These are phyloP conservation scores for Athelia psychrophila DNA, from an alignment of 1,284 basidiomycete genomes.

Conservation along the genomic window DNA sequence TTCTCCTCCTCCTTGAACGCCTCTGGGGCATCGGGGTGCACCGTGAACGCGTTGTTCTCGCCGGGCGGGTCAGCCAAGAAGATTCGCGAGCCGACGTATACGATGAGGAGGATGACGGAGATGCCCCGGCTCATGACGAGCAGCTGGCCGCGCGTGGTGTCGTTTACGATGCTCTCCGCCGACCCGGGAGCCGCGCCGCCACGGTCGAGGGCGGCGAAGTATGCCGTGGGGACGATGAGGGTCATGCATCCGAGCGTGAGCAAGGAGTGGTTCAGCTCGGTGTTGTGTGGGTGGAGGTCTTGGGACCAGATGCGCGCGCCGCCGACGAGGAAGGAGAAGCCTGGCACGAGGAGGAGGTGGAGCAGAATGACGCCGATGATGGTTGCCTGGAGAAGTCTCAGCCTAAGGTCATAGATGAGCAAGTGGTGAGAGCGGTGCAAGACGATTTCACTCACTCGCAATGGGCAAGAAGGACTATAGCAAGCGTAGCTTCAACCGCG, in stretches of 20 bases:
- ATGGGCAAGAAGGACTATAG: slow-evolving; percentile 58
- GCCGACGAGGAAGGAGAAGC: slow-evolving; percentile 46
- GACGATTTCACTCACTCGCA: slow-evolving; percentile 52
- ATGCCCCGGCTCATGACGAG: slow-evolving; percentile 61
- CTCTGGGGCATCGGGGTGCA: slow-evolving; percentile 41
- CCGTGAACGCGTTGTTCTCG: slow-evolving; percentile 43
- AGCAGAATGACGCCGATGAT: slow-evolving; percentile 54
- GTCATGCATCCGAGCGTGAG: slow-evolving; percentile 63
- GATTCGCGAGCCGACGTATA: slow-evolving; percentile 59
- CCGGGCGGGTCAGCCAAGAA: slow-evolving; percentile 70
- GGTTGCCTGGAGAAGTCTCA: slow-evolving; percentile 57
- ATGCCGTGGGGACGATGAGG: slow-evolving; percentile 59
- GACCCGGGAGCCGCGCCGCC: slow-evolving; percentile 22
- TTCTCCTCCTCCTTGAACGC: slow-evolving; percentile 41
- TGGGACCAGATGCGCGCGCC: slow-evolving; percentile 44
- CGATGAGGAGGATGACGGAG: slow-evolving; percentile 53
- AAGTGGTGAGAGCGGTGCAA: neutral
- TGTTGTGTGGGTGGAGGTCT: slow-evolving; percentile 45
- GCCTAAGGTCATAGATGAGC: slow-evolving; percentile 24
- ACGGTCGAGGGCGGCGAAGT: slow-evolving; percentile 59
- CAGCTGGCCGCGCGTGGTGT: slow-evolving; percentile 41
- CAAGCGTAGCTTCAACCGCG: slow-evolving; percentile 61
- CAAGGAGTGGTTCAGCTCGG: slow-evolving; percentile 64
- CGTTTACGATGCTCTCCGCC: slow-evolving; percentile 34
- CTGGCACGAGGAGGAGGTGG: slow-evolving; percentile 50